Evolutionary conservation across 23 red algal genomes (phyloP).

Genomic region (Pyropia haitanensis): DNA sequence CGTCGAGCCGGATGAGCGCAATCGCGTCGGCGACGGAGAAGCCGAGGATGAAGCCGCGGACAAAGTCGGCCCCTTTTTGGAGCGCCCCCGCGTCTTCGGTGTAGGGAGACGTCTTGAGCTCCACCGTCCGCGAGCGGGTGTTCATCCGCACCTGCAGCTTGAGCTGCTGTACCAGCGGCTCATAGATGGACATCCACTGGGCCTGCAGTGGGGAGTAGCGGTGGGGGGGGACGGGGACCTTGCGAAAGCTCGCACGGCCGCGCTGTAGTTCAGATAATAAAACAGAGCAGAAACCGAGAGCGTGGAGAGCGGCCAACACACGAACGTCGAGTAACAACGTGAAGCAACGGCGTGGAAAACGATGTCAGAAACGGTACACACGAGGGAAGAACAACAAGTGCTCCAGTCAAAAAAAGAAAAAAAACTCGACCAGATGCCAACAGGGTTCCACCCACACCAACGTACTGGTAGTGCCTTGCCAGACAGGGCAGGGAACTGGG

Average conservation of each 20-base stretch:
- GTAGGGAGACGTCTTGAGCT: slow-evolving; percentile 42
- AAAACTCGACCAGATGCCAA: too few species aligned
- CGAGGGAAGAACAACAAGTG: too few species aligned
- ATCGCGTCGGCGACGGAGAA: slow-evolving; percentile 83
- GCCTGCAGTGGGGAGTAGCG: slow-evolving; percentile 63
- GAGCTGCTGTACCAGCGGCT: slow-evolving; percentile 81
- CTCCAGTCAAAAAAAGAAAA: too few species aligned
- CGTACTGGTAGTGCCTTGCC: too few species aligned
- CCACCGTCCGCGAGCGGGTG: slow-evolving; percentile 41
- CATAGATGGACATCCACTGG: slow-evolving; percentile 83
- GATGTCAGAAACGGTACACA: too few species aligned
- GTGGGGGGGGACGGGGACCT: slow-evolving; percentile 78
- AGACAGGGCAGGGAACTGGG: too few species aligned
- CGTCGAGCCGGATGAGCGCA: slow-evolving; percentile 83
- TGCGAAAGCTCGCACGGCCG: neutral
- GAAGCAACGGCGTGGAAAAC: too few species aligned
- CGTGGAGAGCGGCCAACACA: too few species aligned
- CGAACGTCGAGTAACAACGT: too few species aligned
- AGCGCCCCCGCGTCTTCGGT: slow-evolving; percentile 75
- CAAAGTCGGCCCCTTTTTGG: slow-evolving; percentile 88
- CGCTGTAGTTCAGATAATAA: too few species aligned
- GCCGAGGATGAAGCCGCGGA: slow-evolving; percentile 74
- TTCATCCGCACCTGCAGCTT: slow-evolving; percentile 97
- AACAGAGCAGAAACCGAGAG: too few species aligned
- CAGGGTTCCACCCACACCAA: too few species aligned